Percentiles rank a stretch among this genome's conserved stretches.
Conservation (phyloP, 2,329 filamentous ascomycete genomes). For the Penicillium aurantiogriseum region DNA sequence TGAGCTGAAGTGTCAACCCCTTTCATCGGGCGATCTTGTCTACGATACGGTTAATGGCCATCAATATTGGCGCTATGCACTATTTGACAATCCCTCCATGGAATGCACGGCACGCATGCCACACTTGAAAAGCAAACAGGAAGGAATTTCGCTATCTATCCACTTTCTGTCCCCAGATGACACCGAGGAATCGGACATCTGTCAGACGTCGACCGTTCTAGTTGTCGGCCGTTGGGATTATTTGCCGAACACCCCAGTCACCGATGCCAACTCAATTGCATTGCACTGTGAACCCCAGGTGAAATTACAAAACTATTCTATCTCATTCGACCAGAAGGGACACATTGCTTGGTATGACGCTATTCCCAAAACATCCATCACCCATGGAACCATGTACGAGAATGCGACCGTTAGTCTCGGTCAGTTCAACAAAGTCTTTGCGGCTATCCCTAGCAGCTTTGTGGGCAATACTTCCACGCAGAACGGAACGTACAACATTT, state of each 20-base stretch:
- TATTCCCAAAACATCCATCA: conserved; percentile 22
- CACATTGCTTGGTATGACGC: conserved; percentile 24
- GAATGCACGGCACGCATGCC: conserved; percentile 32
- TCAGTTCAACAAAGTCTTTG: conserved; percentile 39
- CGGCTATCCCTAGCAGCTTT: conserved; percentile 34
- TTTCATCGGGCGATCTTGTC: conserved; percentile 20
- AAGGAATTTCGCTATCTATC: conserved; percentile 32
- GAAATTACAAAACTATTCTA: conserved; percentile 24
- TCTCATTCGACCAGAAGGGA: conserved; percentile 31
- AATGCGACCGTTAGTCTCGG: conserved; percentile 36
- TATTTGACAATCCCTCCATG: conserved; percentile 24
- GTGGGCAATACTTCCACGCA: conserved; percentile 25
- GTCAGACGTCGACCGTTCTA: conserved; percentile 33
- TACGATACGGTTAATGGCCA: conserved; percentile 12
- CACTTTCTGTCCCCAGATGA: conserved; percentile 34
- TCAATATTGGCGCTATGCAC: conserved; percentile 28
- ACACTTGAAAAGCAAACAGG: conserved; percentile 18
- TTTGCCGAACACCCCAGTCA: conserved; percentile 23
- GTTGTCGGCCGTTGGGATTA: conserved; percentile 38
- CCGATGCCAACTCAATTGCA: conserved; percentile 31
- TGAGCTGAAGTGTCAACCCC: conserved; percentile 23
- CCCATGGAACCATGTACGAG: conserved; percentile 29
- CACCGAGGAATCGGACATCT: conserved; percentile 23
- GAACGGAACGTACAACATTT: conserved; percentile 29
- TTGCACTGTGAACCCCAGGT: conserved; percentile 33